Conservation (phyloP, 2,329 filamentous ascomycete species). For the Sphaerostilbella broomeana region DNA sequence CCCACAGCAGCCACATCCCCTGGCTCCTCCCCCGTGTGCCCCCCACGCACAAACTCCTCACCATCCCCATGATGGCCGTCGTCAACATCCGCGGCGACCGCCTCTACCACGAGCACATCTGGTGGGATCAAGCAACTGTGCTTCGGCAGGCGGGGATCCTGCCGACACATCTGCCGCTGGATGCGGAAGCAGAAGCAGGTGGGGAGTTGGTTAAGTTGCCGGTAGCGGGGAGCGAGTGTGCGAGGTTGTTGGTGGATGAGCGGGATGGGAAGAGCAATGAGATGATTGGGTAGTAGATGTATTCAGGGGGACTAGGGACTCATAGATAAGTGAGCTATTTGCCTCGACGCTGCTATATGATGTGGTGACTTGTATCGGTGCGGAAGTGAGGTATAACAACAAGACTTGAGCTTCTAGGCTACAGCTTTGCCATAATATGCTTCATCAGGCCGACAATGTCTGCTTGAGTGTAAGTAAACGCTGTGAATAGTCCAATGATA, state of each 20-base stretch:
- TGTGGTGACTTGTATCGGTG: too few relatives aligned
- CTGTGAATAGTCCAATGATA: too few relatives aligned
- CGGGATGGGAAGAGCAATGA: slow-evolving; percentile 13
- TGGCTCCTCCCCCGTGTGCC: slow-evolving; percentile 42
- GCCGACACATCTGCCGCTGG: slow-evolving; percentile 50
- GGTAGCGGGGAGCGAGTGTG: slow-evolving; percentile 12
- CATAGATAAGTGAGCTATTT: too few relatives aligned
- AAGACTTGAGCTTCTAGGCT: too few relatives aligned
- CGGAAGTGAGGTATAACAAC: too few relatives aligned
- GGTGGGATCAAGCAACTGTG: slow-evolving; percentile 59
- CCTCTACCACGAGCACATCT: slow-evolving; percentile 58
- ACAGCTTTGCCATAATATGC: too few relatives aligned
- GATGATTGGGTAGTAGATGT: slow-evolving; percentile 25
- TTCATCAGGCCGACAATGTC: too few relatives aligned
- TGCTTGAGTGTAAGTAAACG: too few relatives aligned
- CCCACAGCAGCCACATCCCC: slow-evolving; percentile 34
- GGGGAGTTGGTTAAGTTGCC: slow-evolving; percentile 11
- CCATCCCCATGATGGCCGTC: slow-evolving; percentile 54
- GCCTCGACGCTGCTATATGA: too few relatives aligned
- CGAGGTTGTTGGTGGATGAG: slow-evolving; percentile 12
- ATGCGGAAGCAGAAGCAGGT: too few relatives aligned
- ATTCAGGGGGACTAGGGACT: too few relatives aligned
- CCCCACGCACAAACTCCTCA: slow-evolving; percentile 43
- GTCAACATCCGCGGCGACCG: slow-evolving; percentile 56
- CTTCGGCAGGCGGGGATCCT: slow-evolving; percentile 50